Evolutionary conservation across 75 land plant species (phyloP), one percentile per base, ranked within the genome.

Genomic region (Picea glauca): DNA sequence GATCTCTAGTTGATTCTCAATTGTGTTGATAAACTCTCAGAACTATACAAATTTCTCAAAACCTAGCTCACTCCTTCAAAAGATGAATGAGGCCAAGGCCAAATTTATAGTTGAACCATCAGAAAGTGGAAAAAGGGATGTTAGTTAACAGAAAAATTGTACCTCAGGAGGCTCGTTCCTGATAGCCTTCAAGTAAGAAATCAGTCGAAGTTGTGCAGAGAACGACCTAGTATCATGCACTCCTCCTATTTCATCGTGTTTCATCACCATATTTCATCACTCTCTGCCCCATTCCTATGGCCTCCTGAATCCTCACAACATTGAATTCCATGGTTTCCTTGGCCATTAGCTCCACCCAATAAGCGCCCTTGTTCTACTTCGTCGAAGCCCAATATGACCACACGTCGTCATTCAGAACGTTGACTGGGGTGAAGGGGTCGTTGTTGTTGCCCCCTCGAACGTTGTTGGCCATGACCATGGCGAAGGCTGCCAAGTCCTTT

Each of bases 201-300:
- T 90, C 74, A 90, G 87, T 13, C 90, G 85, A 12, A 87, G 85
- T 80, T 85, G 90, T 13, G 91, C 90, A 43, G 90, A 87, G 56
- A 82, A 86, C 79, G 85, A 40, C 43, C 26, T 26, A 26, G 26
- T 26, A 0, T 26, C 26, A 26, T 26, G 26, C 26, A 26, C 26
- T 26, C 26, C 26, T 26, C 26, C 26, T 26, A 26, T 26, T 26
- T 26, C 26, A 26, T 26, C 26, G 26, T 26, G 26, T 26, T 26
- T 26, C 26, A 26, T 26, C 77, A 75, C 84, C 81, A 79, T 96
- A 89, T 58, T 76, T 31, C 70, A 58, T 77, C 32, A 96, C 84
- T 60, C 99, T 87, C 77, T 96, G 99, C 33, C 99, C 99, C 78
- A 94, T 62, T 58, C 83, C 83, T 14, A 96, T 91, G 21, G 95